Conservation (phyloP, 2,329 filamentous ascomycete genomes). For the Hymenoscyphus fructigenus region DNA sequence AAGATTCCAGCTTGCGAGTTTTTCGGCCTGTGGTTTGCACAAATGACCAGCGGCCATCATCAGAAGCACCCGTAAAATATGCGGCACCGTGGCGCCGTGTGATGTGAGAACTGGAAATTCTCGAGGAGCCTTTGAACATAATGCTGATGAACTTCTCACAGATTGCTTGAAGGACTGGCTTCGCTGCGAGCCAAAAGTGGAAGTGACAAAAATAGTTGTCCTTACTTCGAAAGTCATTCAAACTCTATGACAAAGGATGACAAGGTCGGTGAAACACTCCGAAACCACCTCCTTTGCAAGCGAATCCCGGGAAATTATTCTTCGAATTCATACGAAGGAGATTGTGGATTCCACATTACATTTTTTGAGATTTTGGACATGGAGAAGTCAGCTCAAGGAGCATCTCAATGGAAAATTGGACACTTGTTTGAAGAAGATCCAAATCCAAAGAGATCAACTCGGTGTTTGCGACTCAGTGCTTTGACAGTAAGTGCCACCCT, state of each 20-base stretch:
- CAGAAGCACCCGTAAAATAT: background rate
- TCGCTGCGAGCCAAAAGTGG: background rate
- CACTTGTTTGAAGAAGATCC: background rate
- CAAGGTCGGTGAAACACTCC: background rate
- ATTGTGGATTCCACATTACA: background rate
- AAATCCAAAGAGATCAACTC: background rate
- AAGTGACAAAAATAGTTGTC: background rate
- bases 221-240: background rate
- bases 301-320: background rate
- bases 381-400: background rate
- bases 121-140: too few species aligned
- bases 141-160: too few species aligned
- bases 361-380: background rate
- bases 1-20: background rate
- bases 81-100: background rate
- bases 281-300: background rate
- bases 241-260: background rate
- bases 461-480: background rate
- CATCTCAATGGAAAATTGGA: background rate
- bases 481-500: background rate
- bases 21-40: background rate
- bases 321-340: background rate
- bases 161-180: background rate
- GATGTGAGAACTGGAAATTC: background rate
- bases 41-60: background rate